Base-by-base conservation (phyloP, 495 filamentous ascomycete genomes). In the Neurospora africana region DNA sequence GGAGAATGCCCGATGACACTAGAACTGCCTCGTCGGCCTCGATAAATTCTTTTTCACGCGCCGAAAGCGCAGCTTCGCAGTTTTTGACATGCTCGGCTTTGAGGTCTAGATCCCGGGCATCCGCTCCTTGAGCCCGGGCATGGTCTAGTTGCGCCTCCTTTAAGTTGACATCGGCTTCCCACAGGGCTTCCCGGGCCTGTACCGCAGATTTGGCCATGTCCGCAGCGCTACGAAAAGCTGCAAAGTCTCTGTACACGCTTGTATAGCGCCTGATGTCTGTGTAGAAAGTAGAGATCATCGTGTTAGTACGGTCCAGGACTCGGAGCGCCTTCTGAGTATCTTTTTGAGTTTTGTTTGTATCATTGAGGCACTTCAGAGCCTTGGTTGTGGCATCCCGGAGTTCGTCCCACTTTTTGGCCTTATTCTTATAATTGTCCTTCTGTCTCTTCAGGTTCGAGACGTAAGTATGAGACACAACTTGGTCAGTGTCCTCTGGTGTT, bases 241-340 rank as follows among this genome's bases (percentile, higher is more conserved):
- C 23, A 30, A 61, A 23, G 11, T 0, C 11, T 61, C 5, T 17
- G 53, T 27, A 61, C 2, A 0, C 5, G 21, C 5, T 17, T 27
- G 53, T 2, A 2, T 1, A 1, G 13, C 1, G 0, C 23, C 15
- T 1, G 1, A 61, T 30, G 11, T 1, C 5, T 15, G 0, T 0
- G 23, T 61, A 30, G 23, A 61, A 61, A 0, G 0, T 0, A 5
- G 0, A 6, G 23, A 53, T 0, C 11, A 11, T 0, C 5, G 4
- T 10, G 44, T 53, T 23, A 4, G 21, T 13, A 11, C n/a, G 10
- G 44, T 0, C 21, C 44, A 53, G 10, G 21, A 2, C 10, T 53
- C 0, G n/a, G 0, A 23, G 0, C 23, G 44, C 21, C 44, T 6
- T 2, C 10, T 53, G 44, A 53, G 10, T 5, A 23, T 23, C 21